Base-by-base conservation (phyloP, 305 asterid genomes). In the Fraxinus angustifolia region DNA sequence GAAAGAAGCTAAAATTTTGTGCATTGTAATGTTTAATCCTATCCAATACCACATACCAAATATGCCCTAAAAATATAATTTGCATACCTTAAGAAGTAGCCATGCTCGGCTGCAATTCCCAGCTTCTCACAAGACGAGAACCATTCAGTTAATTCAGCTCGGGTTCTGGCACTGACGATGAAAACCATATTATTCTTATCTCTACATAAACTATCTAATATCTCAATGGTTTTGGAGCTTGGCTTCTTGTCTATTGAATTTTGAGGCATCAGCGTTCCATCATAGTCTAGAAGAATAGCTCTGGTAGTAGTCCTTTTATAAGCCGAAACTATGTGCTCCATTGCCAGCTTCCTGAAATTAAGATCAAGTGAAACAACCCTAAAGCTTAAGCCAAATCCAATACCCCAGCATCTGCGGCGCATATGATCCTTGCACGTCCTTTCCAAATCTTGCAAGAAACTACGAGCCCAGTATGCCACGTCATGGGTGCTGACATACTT, bases 321-420 rank as follows among this genome's bases (percentile, higher is more conserved):
- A 38, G 98, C 97, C 5, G 98, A 93, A 85, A 93, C 96, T 74
- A 93, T 93, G 75, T 93, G 96, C 86, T 93, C 98, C 98, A 92
- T 86, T 0, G 92, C 88, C 82, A 93, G 85, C 84, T 93, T 93
- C 83, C 96, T 84, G 83, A 93, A 93, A 83, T 93, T 93, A 0
- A 90, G 94, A 87, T 93, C 98, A 6, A 93, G 92, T 0, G 98
- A 91, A 23, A 93, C 96, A 11, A 93, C 98, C 87, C 98, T 79
- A 68, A 93, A 93, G 80, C 97, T 89, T 48, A 93, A 84, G 71
- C 98, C 98, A 12, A 93, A 93, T 17, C 98, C 98, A 75, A 93
- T 93, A 2, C 97, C 98, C 98, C 98, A 93, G 81, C 94, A 93
- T 83, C 98, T 92, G 35, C 91, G 85, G 12, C 93, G 85, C 19